These are phyloP conservation scores for Ampelocalamus luodianensis DNA, from an alignment of 176 grass and related monocot species.

Conservation along the genomic window DNA sequence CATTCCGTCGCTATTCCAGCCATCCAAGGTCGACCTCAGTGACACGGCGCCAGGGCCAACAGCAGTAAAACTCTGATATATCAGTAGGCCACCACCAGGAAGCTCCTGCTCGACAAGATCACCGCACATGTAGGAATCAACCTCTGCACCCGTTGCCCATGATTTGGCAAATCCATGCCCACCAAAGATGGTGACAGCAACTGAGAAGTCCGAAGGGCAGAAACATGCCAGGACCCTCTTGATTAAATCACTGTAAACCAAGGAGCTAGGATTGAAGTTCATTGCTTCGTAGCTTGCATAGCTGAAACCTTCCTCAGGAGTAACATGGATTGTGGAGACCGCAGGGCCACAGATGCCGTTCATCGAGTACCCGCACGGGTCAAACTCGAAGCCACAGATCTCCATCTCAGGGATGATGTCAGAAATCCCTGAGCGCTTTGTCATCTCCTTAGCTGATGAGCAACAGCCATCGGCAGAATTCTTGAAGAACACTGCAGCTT, in stretches of 20 bases:
- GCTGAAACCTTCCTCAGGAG: conserved; percentile 88
- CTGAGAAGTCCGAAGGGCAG: conserved; percentile 65
- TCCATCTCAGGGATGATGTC: conserved; percentile 93
- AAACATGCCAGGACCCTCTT: conserved; percentile 69
- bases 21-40: conserved; percentile 61
- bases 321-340: conserved; percentile 79
- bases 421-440: conserved; percentile 67
- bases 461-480: conserved; percentile 41
- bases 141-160: conserved; percentile 55
- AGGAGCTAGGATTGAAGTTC: conserved; percentile 61
- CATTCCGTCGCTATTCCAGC: conserved; percentile 54
- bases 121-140: conserved; percentile 51
- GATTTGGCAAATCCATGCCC: conserved; percentile 56
- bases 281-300: conserved; percentile 94
- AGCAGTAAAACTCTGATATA: conserved; percentile 77
- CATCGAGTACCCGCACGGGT: conserved; percentile 92
- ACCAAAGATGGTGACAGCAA: conserved; percentile 83
- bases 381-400: conserved; percentile 84
- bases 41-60: conserved; percentile 44
- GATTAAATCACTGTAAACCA: conserved; percentile 62
- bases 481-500: conserved; percentile 85
- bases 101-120: conserved; percentile 65
- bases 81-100: conserved; percentile 61
- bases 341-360: conserved; percentile 65
- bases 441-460: conserved; percentile 73